These are phyloP conservation scores for Boletellus deceptivus DNA, from an alignment of 1,284 basidiomycete species.

Conservation along the genomic window DNA sequence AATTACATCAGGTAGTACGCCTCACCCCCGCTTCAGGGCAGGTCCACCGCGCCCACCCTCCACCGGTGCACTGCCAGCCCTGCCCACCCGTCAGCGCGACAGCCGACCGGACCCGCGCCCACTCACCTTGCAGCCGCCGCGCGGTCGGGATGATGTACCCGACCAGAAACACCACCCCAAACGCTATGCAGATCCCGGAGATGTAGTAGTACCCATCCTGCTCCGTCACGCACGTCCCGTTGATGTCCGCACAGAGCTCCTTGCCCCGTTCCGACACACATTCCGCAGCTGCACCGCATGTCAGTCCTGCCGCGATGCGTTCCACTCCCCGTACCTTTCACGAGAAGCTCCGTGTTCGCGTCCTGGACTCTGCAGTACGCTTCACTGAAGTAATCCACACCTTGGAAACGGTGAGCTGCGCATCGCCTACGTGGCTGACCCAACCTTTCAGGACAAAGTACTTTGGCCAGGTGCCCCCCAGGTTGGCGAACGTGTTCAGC, in stretches of 20 bases:
- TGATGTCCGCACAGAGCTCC: conserved; percentile 69
- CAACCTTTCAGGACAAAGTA: conserved; percentile 89
- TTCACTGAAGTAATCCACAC: conserved; percentile 83
- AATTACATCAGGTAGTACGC: conserved; percentile 17
- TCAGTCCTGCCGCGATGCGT: conserved; percentile 6
- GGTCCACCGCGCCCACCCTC: conserved; percentile 27
- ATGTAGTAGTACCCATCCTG: conserved; percentile 94
- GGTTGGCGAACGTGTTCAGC: conserved; percentile 94
- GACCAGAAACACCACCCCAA: conserved; percentile 74
- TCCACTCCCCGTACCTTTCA: conserved; percentile 52
- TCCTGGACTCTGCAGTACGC: conserved; percentile 77
- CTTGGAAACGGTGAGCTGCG: conserved; percentile 34
- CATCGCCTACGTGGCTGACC: conserved; percentile 31
- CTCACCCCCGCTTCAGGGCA: conserved; percentile 28
- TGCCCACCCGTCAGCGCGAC: conserved; percentile 19
- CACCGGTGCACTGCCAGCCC: conserved; percentile 39
- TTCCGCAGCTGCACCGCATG: conserved; percentile 57
- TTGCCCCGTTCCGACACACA: conserved; percentile 92
- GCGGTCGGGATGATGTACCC: conserved; percentile 85
- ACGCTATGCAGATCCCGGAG: conserved; percentile 72
- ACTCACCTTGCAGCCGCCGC: conserved; percentile 80
- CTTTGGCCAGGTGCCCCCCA: conserved; percentile 98
- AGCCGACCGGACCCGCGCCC: neutral
- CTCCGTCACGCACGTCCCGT: conserved; percentile 80
- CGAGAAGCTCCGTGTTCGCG: conserved; percentile 47